Evolutionary conservation across 306 rosid species (phyloP), one percentile per base, ranked within the genome.

Genomic region (Gastrolobium villosum): DNA sequence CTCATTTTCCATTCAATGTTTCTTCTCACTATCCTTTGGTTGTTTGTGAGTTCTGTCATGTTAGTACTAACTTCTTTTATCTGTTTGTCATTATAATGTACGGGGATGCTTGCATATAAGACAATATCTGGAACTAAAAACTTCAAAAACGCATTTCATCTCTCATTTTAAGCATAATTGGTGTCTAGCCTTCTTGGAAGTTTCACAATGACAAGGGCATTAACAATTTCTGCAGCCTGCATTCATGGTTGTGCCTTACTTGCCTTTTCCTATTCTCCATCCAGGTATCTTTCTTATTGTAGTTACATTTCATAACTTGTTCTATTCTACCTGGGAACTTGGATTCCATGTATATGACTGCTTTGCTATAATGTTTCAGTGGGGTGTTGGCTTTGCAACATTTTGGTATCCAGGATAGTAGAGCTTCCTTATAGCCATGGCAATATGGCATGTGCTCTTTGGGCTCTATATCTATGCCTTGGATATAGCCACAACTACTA

Each of bases 71-170:
- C 46, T 63, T 66, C 61, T 63, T 72, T 65, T 30, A 41, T 40
- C 63, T 31, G 34, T 65, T 66, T 59, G 5, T 13, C 60, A 67
- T 74, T 70, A 67, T 44, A 62, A 57, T 65, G 5, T 83, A 86
- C 91, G 93, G 99, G 89, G 69, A 96, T 96, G 98, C 94, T 96
- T 70, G 97, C 94, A 11, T 96, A 90, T 81, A 96, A 91, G 94
- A 91, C 92, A 1, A n/a, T 86, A 31, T 64, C 97, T 52, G 98
- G 99, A 90, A 88, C 99, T 34, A 93, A 88, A 83, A 89, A 28
- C 89, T 88, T 81, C 45, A 90, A 63, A 74, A 96, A 96, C 84
- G 3, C 81, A 43, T 89, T 90, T 83, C 99, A 96, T 83, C 96
- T 96, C 20, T 35, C 87, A 2, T 81, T 93, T 85, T 91, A 60